Percentiles rank a stretch among this genome's conserved stretches.
Evolutionary conservation across 441 rosid species (phyloP).

Genomic region (Rhodomyrtus psidioides): DNA sequence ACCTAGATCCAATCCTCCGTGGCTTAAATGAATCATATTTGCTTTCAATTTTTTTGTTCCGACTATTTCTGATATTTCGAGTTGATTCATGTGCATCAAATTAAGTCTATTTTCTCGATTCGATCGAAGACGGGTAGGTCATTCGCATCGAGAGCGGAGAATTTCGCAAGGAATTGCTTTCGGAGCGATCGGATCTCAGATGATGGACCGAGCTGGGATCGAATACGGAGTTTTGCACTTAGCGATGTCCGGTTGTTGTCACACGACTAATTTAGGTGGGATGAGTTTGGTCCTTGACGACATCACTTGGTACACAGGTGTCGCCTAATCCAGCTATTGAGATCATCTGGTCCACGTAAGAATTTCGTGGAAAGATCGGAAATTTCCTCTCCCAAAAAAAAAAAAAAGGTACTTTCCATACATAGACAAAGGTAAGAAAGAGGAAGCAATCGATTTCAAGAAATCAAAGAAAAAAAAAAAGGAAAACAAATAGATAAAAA

Average conservation of each 20-base stretch:
- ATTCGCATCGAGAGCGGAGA: background rate
- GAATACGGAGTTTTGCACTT: accelerated
- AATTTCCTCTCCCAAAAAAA: background rate
- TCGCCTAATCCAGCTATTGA: background rate
- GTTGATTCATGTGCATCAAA: accelerated
- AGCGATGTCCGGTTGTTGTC: accelerated
- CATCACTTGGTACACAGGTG: accelerated
- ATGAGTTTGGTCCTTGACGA: background rate
- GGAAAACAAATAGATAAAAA: background rate
- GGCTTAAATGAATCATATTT: background rate
- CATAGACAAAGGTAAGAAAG: background rate
- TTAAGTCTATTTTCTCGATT: background rate
- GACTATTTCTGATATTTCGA: background rate
- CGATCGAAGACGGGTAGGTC: background rate
- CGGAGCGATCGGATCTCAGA: too few relatives aligned
- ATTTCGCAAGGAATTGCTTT: background rate
- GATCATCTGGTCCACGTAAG: background rate
- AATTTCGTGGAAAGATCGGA: background rate
- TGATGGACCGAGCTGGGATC: accelerated
- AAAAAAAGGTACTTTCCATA: background rate
- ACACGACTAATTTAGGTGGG: accelerated
- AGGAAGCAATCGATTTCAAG: background rate
- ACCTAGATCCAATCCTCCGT: background rate
- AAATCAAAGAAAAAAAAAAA: background rate
- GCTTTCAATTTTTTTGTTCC: accelerated